Evolutionary conservation across 495 filamentous ascomycete species (phyloP), one percentile per base, ranked within the genome.

Genomic region (Penicillium waksmanii): DNA sequence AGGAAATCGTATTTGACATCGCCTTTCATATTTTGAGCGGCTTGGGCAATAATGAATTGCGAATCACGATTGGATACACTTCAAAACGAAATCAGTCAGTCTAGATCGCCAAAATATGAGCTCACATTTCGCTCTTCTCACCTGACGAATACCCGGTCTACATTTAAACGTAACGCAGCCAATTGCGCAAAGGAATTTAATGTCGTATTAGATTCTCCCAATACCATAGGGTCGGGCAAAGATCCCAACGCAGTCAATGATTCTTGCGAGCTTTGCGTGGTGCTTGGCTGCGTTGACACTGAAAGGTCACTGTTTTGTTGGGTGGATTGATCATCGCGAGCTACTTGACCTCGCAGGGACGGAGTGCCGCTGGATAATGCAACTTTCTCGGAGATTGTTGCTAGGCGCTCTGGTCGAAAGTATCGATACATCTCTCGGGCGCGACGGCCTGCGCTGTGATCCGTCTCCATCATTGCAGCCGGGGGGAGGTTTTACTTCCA

Each of bases 1-100:
- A 66, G 61, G 2, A 62, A 66, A 18, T 78, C 73, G 57, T 70
- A 75, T 25, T 69, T 63, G 51, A 74, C 66, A 5, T 57, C 57
- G 0, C 77, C 64, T 38, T 73, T 60, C 12, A 77, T 57, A 3
- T 73, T 77, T 55, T 78, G 79, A 3, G 80, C 79, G 23, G 77
- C 71, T 61, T 87, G 83, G 3, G 84, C 84, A 33, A 86, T 68
- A 38, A 85, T 82, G 49, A 82, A 85, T 64, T 86, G 82, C 18
- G 79, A 74, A 3, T 82, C 74, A 19, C 79, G 75, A 59, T 86
- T 86, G 51, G 87, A 82, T 18, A 91, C 77, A 36, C 84, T 76
- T 21, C 3, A 46, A 1, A 5, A 23, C 25, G 36, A 36, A 1
- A 18, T 44, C 12, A 64, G 53, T 19, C 35, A 18, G 42, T 18